A percentile compares a stretch with the other conserved stretches of the same genome.
These are phyloP conservation scores for Eucalyptus albens DNA, from an alignment of 345 rosid genomes.

Conservation along the genomic window DNA sequence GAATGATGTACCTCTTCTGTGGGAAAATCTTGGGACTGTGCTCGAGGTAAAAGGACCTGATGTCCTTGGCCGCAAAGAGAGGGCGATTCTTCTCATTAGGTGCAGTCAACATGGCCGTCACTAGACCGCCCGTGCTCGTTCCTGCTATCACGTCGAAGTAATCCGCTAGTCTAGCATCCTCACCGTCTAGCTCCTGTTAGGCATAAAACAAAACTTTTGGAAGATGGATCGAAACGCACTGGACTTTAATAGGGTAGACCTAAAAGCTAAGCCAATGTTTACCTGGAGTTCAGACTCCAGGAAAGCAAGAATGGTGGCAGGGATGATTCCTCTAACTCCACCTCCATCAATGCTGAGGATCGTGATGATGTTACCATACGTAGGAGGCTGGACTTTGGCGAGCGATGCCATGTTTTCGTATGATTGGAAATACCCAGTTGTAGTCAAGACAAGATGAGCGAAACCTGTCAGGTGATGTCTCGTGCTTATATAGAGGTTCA, in stretches of 20 bases:
- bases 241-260: not conserved
- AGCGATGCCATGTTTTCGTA: not conserved
- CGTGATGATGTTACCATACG: slow-evolving; percentile 41
- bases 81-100: not conserved
- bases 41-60: not conserved
- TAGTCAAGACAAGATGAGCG: not conserved
- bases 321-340: slow-evolving; percentile 55
- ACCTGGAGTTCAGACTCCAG: slow-evolving; percentile 82
- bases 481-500: not conserved
- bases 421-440: not conserved
- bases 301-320: slow-evolving; percentile 47
- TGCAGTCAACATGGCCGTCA: not conserved
- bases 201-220: not conserved
- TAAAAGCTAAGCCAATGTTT: not conserved
- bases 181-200: not conserved
- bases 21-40: not conserved
- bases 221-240: not conserved
- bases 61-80: not conserved
- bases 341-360: slow-evolving; percentile 74
- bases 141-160: not conserved
- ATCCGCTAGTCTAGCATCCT: not conserved
- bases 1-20: not conserved
- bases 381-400: slow-evolving; percentile 14
- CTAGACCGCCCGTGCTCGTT: not conserved
- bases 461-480: not conserved